Percentiles rank a stretch among this genome's conserved stretches.
These are phyloP conservation scores for Kingdonia uniflora DNA, from an alignment of 164 flowering plant species.

Conservation along the genomic window DNA sequence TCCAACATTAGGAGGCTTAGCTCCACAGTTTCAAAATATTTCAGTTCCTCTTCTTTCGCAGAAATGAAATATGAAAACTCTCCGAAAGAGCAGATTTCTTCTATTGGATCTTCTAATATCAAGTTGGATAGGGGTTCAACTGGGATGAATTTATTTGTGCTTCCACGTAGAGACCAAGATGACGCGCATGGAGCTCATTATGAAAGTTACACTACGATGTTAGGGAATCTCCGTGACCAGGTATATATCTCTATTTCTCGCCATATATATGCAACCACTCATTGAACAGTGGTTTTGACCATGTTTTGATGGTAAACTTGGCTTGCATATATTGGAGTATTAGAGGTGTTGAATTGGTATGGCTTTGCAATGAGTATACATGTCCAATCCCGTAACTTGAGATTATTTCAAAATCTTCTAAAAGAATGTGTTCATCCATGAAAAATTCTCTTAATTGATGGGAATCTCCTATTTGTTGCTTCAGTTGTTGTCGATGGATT, in stretches of 20 bases:
- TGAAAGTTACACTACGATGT: conserved; percentile 36
- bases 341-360: too few relatives aligned
- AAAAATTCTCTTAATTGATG: too few relatives aligned
- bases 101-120: conserved; percentile 11
- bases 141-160: conserved; percentile 26
- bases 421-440: too few relatives aligned
- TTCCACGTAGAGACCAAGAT: conserved; percentile 51
- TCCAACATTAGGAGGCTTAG: conserved; percentile 21
- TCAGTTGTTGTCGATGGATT: conserved; percentile 64
- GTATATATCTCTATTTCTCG: conserved; percentile 25
- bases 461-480: too few relatives aligned
- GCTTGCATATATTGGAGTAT: too few relatives aligned
- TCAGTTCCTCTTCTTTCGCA: conserved; percentile 44
- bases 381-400: too few relatives aligned
- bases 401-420: too few relatives aligned
- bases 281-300: too few relatives aligned
- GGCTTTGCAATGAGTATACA: too few relatives aligned
- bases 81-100: conserved; percentile 7
- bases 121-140: conserved; percentile 15
- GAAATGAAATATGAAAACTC: conserved; percentile 18
- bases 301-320: too few relatives aligned
- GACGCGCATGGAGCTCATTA: conserved; percentile 29
- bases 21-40: conserved; percentile 48
- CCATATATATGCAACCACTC: not conserved
- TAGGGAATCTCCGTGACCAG: conserved; percentile 67